A percentile compares a stretch with the other conserved stretches of the same genome.
These are phyloP conservation scores for Medicago truncatula DNA, from an alignment of 306 rosid species.

Conservation along the genomic window DNA sequence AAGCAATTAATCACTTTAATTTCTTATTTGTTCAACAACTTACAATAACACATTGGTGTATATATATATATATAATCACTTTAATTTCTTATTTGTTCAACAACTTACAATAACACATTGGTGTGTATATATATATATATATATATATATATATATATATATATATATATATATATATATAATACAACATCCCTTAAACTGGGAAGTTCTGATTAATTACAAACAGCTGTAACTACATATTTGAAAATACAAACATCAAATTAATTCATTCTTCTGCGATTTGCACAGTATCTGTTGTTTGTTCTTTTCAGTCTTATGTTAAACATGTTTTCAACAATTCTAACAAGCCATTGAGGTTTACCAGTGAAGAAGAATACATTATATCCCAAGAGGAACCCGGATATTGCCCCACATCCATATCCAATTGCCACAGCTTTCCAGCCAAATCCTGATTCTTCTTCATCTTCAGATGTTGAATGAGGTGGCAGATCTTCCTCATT, in stretches of 20 bases:
- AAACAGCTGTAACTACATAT: not conserved
- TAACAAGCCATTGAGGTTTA: conserved; percentile 2
- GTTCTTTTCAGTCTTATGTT: not conserved
- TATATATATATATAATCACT: no score
- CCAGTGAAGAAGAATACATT: conserved; percentile 15
- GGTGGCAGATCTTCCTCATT: not conserved
- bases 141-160: no score
- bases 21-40: no score
- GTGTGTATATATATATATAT: no score
- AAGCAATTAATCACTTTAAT: no score
- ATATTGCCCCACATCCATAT: conserved; percentile 44
- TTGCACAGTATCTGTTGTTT: not conserved
- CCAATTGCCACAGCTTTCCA: conserved; percentile 39
- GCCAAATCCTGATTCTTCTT: conserved; percentile 33
- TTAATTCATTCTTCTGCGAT: conserved; percentile 5
- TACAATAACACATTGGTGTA: no score
- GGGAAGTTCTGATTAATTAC: not conserved
- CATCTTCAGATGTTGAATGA: not conserved
- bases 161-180: no score
- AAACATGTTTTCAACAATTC: not conserved
- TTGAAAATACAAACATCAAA: not conserved
- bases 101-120: no score
- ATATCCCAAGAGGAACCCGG: conserved; percentile 36
- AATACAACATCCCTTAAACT: not conserved
- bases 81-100: no score